Percentiles rank a stretch among this genome's conserved stretches.
phyloP scores from a whole-genome alignment of 2,329 filamentous ascomycete species.

The Fusarium fracticaudum region DNA sequence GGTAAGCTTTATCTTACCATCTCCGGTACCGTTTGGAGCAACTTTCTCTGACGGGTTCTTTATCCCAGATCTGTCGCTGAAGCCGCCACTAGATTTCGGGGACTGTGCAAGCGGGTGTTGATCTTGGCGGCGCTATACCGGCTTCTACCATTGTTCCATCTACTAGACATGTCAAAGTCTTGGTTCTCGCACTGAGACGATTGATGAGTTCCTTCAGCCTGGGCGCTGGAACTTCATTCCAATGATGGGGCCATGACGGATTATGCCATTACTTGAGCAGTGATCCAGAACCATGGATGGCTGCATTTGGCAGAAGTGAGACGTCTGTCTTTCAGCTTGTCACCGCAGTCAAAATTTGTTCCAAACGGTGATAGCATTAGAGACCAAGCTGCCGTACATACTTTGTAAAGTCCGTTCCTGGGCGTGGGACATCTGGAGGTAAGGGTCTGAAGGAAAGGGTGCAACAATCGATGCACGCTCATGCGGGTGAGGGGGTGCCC shows the following conservation, averaged over 20 bases:
- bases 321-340: not conserved
- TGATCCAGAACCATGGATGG: constrained; percentile 17
- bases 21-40: constrained; percentile 4
- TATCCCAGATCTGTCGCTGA: constrained; percentile 23
- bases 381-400: not conserved
- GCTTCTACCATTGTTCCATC: constrained; percentile 27
- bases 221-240: constrained; percentile 35
- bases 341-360: not conserved
- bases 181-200: constrained; percentile 9
- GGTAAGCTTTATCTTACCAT: constrained; percentile 7
- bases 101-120: constrained; percentile 7
- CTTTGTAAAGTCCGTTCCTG: constrained; percentile 14
- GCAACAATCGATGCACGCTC: constrained; percentile 21
- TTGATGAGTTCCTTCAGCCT: constrained; percentile 26
- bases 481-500: not conserved
- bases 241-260: constrained; percentile 20
- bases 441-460: not conserved
- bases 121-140: constrained; percentile 8
- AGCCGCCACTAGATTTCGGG: constrained; percentile 22
- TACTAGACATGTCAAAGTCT: constrained; percentile 17
- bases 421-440: constrained; percentile 20
- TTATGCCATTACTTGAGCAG: constrained; percentile 10
- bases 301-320: constrained; percentile 7
- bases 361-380: not conserved
- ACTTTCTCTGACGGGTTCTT: constrained; percentile 5